These are phyloP conservation scores for Auxenochlorella pyrenoidosa DNA, from an alignment of 139 green algal species.

Conservation along the genomic window DNA sequence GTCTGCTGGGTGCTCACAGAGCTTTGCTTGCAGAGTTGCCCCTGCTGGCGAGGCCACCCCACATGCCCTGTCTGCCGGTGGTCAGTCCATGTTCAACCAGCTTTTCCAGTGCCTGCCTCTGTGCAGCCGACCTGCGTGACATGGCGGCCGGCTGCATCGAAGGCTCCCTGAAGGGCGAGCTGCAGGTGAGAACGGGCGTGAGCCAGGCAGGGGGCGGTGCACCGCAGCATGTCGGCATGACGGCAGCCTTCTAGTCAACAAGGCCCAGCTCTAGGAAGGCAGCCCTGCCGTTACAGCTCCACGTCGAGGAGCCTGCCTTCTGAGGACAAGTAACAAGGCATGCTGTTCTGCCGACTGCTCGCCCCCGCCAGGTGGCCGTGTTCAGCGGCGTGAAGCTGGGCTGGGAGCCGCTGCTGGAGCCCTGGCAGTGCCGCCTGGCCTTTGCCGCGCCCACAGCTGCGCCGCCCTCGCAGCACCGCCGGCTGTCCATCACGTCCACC, in stretches of 20 bases:
- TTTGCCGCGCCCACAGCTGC: background rate
- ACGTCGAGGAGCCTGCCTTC: no score
- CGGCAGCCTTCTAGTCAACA: no score
- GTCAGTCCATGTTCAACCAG: background rate
- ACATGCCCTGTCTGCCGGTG: background rate
- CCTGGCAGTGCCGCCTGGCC: constrained; percentile 61
- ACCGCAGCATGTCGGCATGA: no score
- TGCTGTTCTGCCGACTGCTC: background rate
- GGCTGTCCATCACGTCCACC: constrained; percentile 24
- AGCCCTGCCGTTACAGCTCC: no score
- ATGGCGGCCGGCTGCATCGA: constrained; percentile 8
- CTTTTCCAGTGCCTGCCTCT: background rate
- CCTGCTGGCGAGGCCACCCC: background rate
- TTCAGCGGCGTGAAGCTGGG: constrained; percentile 71
- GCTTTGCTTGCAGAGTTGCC: background rate
- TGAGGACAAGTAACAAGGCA: no score
- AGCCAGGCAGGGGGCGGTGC: no score
- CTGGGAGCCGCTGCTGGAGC: constrained; percentile 83
- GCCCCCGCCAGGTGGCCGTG: constrained; percentile 41
- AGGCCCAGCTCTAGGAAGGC: no score
- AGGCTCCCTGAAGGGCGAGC: background rate
- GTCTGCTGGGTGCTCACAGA: no score
- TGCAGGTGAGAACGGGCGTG: background rate
- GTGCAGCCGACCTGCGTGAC: constrained; percentile 14
- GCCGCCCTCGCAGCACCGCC: background rate